These are phyloP conservation scores for Fragosphaeria purpurea DNA, from an alignment of 2,329 filamentous ascomycete genomes.

Conservation along the genomic window DNA sequence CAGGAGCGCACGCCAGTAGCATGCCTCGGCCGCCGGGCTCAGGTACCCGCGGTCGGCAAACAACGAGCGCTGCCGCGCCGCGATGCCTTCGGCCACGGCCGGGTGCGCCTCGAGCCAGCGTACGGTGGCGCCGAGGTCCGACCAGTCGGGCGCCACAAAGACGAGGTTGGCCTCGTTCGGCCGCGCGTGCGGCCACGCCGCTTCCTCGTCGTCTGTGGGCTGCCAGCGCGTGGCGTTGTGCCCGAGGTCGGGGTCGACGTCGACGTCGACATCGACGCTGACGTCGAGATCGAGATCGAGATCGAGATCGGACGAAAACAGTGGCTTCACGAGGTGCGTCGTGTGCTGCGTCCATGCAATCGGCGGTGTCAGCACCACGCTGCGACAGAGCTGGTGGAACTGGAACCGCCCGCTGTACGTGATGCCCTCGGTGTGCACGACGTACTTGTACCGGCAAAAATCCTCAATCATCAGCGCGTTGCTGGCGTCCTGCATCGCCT, in stretches of 20 bases:
- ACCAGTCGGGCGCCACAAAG: conserved; percentile 36
- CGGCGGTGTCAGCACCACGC: conserved; percentile 32
- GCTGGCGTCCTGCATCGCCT: background rate
- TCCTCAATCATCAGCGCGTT: too few relatives aligned
- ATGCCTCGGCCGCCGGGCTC: conserved; percentile 33
- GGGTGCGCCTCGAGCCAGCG: conserved; percentile 30
- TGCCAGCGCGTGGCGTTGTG: background rate
- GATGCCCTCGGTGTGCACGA: conserved; percentile 37
- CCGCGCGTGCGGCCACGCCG: conserved; percentile 25
- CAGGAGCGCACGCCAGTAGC: conserved; percentile 38
- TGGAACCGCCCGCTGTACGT: conserved; percentile 37
- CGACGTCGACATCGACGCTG: too few relatives aligned
- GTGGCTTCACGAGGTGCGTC: conserved; percentile 31
- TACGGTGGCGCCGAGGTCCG: conserved; percentile 31
- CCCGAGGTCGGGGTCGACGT: too few relatives aligned
- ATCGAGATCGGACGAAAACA: conserved; percentile 17
- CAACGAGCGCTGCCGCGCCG: conserved; percentile 28
- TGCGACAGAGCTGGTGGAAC: conserved; percentile 35
- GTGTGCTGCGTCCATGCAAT: conserved; percentile 34
- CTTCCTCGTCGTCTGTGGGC: background rate
- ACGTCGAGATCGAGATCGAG: background rate
- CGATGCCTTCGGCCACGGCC: conserved; percentile 29
- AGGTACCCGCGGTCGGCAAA: conserved; percentile 29
- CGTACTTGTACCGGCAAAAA: conserved; percentile 34
- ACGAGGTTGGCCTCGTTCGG: conserved; percentile 27